These are phyloP conservation scores for Xylariaceae sp. DNA, from an alignment of 2,329 filamentous ascomycete species.

Conservation along the genomic window DNA sequence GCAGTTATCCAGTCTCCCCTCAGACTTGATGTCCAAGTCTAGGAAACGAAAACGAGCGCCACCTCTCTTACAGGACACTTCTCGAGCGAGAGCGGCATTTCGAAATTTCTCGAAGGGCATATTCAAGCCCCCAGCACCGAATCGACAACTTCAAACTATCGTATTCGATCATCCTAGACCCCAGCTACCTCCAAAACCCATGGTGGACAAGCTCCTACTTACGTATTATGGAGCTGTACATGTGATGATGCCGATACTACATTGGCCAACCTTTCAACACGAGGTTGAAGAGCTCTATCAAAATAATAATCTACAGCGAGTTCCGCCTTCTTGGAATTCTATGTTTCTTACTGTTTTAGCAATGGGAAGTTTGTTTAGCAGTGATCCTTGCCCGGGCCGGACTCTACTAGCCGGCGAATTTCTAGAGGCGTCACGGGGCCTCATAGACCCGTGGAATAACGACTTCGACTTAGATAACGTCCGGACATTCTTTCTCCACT, in stretches of 20 bases:
- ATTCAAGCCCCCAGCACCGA: constrained; percentile 74
- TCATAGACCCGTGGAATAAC: constrained; percentile 82
- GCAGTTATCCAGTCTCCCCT: constrained; percentile 59
- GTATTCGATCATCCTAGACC: constrained; percentile 59
- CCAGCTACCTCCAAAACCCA: constrained; percentile 68
- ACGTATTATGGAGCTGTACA: constrained; percentile 80
- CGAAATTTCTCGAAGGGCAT: constrained; percentile 75
- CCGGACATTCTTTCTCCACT: constrained; percentile 70
- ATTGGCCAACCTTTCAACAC: constrained; percentile 82
- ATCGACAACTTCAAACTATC: constrained; percentile 55
- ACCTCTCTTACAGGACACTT: constrained; percentile 65
- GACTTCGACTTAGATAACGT: constrained; percentile 76
- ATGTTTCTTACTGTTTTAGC: constrained; percentile 84
- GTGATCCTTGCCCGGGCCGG: constrained; percentile 57
- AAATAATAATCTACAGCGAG: constrained; percentile 59
- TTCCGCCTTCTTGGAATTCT: constrained; percentile 72
- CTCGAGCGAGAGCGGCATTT: constrained; percentile 72
- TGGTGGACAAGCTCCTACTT: constrained; percentile 72
- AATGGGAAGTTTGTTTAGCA: constrained; percentile 75
- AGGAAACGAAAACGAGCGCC: constrained; percentile 64
- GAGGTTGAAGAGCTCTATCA: constrained; percentile 79
- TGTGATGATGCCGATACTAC: constrained; percentile 78
- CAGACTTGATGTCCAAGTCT: constrained; percentile 67
- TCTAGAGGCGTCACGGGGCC: constrained; percentile 69
- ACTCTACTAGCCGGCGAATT: constrained; percentile 61